Percentiles rank a stretch among this genome's conserved stretches.
Evolutionary conservation across 2,329 filamentous ascomycete species (phyloP).

Genomic region (Aspergillus clavatus): DNA sequence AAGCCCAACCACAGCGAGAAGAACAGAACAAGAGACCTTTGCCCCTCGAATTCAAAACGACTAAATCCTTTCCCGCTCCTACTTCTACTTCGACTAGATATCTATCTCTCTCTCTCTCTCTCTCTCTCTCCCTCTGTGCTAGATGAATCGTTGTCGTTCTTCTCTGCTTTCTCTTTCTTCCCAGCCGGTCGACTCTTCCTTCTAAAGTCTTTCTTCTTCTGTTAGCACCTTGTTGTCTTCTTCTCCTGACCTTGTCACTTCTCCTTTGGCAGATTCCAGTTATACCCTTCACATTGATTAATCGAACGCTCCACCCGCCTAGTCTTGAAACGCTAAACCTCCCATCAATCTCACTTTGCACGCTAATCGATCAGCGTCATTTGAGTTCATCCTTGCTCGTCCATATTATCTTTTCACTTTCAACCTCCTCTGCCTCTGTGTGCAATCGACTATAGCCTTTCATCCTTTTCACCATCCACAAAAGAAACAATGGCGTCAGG

Average conservation of each 20-base stretch:
- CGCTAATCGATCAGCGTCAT: background rate
- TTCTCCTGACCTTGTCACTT: background rate
- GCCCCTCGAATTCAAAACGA: no score
- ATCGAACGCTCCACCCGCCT: slow-evolving; percentile 1
- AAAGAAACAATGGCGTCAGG: slow-evolving; percentile 62
- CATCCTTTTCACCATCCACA: slow-evolving; percentile 13
- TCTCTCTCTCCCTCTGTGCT: slow-evolving; percentile 1
- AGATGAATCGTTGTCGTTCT: background rate
- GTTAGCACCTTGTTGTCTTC: background rate
- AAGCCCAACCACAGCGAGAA: background rate
- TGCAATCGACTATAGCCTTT: no score
- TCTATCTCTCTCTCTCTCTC: background rate
- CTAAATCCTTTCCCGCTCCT: no score
- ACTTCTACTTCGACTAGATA: no score
- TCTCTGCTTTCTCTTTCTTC: background rate
- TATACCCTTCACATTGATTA: slow-evolving; percentile 1
- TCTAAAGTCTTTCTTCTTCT: background rate
- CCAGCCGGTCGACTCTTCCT: background rate
- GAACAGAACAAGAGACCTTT: background rate
- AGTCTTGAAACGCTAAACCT: background rate
- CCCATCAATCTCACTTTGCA: background rate
- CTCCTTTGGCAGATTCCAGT: background rate
- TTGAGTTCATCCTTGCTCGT: background rate
- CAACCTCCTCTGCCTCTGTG: slow-evolving; percentile 12
- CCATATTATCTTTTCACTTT: slow-evolving; percentile 8